Percentiles rank a stretch among this genome's conserved stretches.
Conservation (phyloP, 2,329 filamentous ascomycete species). For the Neopestalotiopsis sp. region DNA sequence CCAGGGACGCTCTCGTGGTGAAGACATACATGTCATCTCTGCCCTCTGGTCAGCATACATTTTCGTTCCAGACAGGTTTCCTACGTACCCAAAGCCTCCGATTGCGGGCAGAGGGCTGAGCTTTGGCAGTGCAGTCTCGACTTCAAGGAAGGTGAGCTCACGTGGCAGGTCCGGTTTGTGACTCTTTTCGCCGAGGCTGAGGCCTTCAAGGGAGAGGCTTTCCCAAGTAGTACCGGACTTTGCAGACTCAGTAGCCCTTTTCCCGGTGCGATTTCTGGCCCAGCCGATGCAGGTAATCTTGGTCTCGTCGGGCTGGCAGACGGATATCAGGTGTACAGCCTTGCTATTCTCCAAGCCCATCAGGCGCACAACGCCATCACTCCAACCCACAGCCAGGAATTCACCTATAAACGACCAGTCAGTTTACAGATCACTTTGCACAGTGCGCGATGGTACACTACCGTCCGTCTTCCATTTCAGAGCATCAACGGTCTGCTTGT, state of each 20-base stretch:
- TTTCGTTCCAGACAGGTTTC: slow-evolving; percentile 22
- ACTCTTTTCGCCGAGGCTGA: slow-evolving; percentile 33
- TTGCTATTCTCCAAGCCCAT: slow-evolving; percentile 83
- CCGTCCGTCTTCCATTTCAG: slow-evolving; percentile 73
- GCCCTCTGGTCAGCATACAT: slow-evolving; percentile 28
- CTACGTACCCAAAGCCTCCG: slow-evolving; percentile 64
- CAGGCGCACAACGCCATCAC: slow-evolving; percentile 77
- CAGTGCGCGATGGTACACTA: slow-evolving; percentile 39
- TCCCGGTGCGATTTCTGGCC: slow-evolving; percentile 50
- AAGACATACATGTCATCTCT: slow-evolving; percentile 67
- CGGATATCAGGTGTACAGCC: slow-evolving; percentile 72
- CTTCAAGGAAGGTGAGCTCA: slow-evolving; percentile 75
- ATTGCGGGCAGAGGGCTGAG: slow-evolving; percentile 72
- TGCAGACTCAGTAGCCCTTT: slow-evolving; percentile 22
- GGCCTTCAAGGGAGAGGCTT: slow-evolving; percentile 32
- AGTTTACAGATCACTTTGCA: not conserved
- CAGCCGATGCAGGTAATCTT: slow-evolving; percentile 60
- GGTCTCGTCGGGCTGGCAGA: slow-evolving; percentile 49
- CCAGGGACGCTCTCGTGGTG: slow-evolving; percentile 70
- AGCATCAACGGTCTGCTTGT: slow-evolving; percentile 49
- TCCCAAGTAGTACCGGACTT: slow-evolving; percentile 32
- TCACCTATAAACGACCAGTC: slow-evolving; percentile 57
- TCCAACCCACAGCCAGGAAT: slow-evolving; percentile 83
- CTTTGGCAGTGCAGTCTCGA: slow-evolving; percentile 77
- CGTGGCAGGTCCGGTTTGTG: slow-evolving; percentile 65